phyloP scores from a whole-genome alignment of 2,329 filamentous ascomycete genomes.

The Neopestalotiopsis clavispora region DNA sequence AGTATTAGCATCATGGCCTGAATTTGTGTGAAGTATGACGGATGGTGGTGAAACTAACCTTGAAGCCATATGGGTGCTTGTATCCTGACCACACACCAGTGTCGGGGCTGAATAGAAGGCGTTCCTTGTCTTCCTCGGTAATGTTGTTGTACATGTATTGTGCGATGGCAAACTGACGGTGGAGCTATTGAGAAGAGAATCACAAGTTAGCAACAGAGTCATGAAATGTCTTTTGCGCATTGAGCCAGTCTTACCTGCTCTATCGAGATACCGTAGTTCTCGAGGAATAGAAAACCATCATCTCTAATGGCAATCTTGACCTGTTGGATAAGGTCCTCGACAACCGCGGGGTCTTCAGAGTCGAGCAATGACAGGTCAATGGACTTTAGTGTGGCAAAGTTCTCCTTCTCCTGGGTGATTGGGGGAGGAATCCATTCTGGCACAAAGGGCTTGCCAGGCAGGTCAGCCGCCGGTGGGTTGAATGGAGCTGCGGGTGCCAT shows the following conservation, averaged over 20 bases:
- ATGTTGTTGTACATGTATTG: constrained; percentile 15
- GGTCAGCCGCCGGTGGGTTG: constrained; percentile 8
- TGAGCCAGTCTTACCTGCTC: background rate
- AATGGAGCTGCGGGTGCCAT: constrained; percentile 10
- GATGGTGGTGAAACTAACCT: background rate
- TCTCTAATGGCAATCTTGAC: constrained; percentile 11
- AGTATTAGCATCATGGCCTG: too few species aligned
- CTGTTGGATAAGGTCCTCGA: background rate
- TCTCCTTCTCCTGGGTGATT: constrained; percentile 5
- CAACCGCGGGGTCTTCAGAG: constrained; percentile 2
- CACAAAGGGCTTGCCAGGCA: constrained; percentile 10
- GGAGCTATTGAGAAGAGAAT: background rate
- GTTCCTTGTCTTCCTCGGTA: constrained; percentile 11
- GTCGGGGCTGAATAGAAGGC: constrained; percentile 8
- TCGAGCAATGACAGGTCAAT: constrained; percentile 9
- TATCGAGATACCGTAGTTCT: constrained; percentile 11
- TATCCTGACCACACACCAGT: constrained; percentile 9
- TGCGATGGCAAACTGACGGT: constrained; percentile 8
- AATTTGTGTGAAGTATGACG: background rate
- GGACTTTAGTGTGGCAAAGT: constrained; percentile 9
- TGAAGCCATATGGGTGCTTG: constrained; percentile 12
- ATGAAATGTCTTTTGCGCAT: background rate
- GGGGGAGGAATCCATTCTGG: constrained; percentile 8
- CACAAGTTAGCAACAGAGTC: background rate
- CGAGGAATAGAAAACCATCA: constrained; percentile 11